phyloP scores from a whole-genome alignment of 306 rosid species.

The Mimosa pudica region DNA sequence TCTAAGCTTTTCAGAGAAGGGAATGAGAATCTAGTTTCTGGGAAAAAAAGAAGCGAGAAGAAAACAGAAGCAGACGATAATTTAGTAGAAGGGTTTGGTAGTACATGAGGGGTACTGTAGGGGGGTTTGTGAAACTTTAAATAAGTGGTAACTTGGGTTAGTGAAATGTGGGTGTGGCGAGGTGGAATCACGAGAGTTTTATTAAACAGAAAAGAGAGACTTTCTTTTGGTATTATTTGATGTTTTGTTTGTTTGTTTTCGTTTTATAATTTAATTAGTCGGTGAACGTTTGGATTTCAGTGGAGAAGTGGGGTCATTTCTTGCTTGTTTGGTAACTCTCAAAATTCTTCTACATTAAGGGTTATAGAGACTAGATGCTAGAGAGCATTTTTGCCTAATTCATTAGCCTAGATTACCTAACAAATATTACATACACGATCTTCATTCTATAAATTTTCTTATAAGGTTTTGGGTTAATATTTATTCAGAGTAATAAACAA shows the following conservation, averaged over 20 bases:
- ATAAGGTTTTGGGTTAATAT: too few relatives aligned
- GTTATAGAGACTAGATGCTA: not conserved
- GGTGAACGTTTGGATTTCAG: constrained; percentile 37
- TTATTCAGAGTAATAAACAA: too few relatives aligned
- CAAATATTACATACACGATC: not conserved
- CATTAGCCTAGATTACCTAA: not conserved
- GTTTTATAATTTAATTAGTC: constrained; percentile 28
- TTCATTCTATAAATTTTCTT: too few relatives aligned
- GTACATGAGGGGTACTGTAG: not conserved
- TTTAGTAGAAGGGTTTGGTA: not conserved
- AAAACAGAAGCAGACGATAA: not conserved
- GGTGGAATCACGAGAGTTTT: constrained; percentile 17
- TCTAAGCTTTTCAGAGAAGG: not conserved
- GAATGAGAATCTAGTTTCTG: not conserved
- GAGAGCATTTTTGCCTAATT: not conserved
- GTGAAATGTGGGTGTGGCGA: constrained; percentile 7
- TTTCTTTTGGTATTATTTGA: not conserved
- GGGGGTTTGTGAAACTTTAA: constrained; percentile 27
- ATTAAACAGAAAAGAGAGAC: constrained; percentile 8
- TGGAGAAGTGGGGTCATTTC: constrained; percentile 31
- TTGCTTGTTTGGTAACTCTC: constrained; percentile 19
- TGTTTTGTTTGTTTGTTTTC: constrained; percentile 23
- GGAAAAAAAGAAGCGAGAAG: not conserved
- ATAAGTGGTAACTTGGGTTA: not conserved
- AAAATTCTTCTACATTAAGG: constrained; percentile 18